Conservation (phyloP, 257 asterid species). For the Solanum pinnatisectum region DNA sequence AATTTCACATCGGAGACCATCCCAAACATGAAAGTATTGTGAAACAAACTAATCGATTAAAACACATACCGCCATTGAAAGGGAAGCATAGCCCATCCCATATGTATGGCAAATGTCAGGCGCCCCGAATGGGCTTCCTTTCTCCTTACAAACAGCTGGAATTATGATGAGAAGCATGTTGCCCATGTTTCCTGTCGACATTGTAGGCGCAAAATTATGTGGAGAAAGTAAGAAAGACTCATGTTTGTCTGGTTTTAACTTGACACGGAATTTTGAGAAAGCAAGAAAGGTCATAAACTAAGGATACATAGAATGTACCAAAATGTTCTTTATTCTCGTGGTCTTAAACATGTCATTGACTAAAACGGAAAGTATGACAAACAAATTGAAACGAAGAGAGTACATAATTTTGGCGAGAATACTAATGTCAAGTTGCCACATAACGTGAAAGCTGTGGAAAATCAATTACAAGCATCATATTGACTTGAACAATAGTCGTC, state of each 20-base stretch:
- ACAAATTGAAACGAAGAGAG: background rate
- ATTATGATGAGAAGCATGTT: constrained; percentile 71
- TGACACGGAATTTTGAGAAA: background rate
- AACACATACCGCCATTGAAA: constrained; percentile 17
- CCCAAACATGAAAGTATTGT: background rate
- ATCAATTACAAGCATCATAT: background rate
- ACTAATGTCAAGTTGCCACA: background rate
- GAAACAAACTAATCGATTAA: background rate
- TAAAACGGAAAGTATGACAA: background rate
- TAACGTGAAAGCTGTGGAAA: background rate
- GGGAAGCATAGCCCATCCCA: constrained; percentile 13
- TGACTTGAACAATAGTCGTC: background rate
- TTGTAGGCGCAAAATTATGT: background rate
- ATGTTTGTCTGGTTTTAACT: background rate
- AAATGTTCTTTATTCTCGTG: background rate
- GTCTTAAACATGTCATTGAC: background rate
- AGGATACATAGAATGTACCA: background rate
- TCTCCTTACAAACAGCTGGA: constrained; percentile 78
- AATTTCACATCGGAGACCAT: background rate
- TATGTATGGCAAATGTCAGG: background rate
- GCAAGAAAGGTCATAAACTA: background rate
- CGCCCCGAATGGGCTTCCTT: constrained; percentile 18
- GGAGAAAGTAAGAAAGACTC: background rate
- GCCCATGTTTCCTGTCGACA: constrained; percentile 61
- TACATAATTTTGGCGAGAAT: background rate